phyloP scores from a whole-genome alignment of 768 basidiomycete species.

The Rhizopogon roseolus region DNA sequence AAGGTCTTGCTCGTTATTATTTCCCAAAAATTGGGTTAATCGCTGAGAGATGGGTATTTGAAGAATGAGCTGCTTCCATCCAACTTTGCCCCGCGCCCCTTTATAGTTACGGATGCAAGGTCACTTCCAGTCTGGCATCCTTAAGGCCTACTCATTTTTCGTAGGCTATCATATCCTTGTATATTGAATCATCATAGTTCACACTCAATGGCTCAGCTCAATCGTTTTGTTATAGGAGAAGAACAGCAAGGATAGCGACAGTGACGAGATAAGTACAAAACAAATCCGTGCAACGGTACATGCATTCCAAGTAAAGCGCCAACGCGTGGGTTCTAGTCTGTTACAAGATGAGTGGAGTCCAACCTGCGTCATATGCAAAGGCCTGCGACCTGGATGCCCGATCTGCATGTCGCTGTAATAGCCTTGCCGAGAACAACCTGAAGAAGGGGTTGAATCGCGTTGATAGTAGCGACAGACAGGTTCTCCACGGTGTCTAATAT shows the following conservation, averaged over 20 bases:
- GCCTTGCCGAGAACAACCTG: constrained; percentile 17
- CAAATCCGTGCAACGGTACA: constrained; percentile 9
- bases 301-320: constrained; percentile 9
- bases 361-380: constrained; percentile 8
- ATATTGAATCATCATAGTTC: neutral
- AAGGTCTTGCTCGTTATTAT: constrained; percentile 51
- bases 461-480: constrained; percentile 42
- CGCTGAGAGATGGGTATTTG: constrained; percentile 66
- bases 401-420: constrained; percentile 14
- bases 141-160: neutral
- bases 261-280: constrained; percentile 28
- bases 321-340: constrained; percentile 20
- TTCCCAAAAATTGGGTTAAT: constrained; percentile 59
- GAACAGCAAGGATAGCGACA: neutral
- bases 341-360: neutral
- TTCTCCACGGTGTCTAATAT: constrained; percentile 46
- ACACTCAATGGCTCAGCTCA: neutral
- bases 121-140: neutral
- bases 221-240: neutral
- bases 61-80: constrained; percentile 39
- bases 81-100: neutral
- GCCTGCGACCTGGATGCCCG: constrained; percentile 14
- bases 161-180: neutral
- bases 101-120: neutral
- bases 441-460: constrained; percentile 35